phyloP scores from a whole-genome alignment of 805 yeast genomes.

The Aciculoconidium aculeatum region DNA sequence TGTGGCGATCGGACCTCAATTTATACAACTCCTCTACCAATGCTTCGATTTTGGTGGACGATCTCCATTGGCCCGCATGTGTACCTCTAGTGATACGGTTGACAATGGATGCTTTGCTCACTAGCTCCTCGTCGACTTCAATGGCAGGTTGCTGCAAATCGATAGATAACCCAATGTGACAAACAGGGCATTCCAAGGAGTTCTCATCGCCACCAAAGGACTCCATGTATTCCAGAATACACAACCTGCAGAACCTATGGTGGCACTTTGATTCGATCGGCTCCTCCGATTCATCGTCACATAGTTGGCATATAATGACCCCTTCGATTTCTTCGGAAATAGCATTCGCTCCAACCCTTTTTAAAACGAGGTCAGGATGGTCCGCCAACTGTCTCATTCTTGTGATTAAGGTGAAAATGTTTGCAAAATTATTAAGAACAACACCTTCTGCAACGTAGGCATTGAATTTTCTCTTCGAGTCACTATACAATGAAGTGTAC shows the following conservation, averaged over 20 bases:
- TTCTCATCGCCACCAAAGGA: conserved; percentile 59
- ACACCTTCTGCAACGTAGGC: conserved; percentile 96
- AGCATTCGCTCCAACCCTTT: conserved; percentile 47
- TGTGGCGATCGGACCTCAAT: conserved; percentile 76
- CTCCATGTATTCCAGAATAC: conserved; percentile 85
- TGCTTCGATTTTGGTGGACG: conserved; percentile 96
- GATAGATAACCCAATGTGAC: conserved; percentile 88
- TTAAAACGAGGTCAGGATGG: conserved; percentile 92
- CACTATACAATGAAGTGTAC: conserved; percentile 81
- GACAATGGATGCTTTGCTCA: conserved; percentile 66
- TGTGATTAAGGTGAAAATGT: conserved; percentile 91
- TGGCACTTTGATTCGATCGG: conserved; percentile 93
- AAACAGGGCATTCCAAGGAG: conserved; percentile 84
- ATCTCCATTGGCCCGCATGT: conserved; percentile 73
- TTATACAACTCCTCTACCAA: conserved; percentile 87
- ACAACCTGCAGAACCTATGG: conserved; percentile 88
- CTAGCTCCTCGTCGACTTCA: conserved; percentile 57
- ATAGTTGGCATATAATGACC: conserved; percentile 75
- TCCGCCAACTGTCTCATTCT: conserved; percentile 98
- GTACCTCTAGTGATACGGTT: conserved; percentile 78
- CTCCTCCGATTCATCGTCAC: conserved; percentile 98
- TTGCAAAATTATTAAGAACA: conserved; percentile 93
- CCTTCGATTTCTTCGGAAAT: conserved; percentile 40
- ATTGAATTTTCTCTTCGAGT: conserved; percentile 80
- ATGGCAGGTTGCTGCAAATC: conserved; percentile 84